Evolutionary conservation across 176 grass and related monocot genomes (phyloP).

Genomic region (Avena sativa): DNA sequence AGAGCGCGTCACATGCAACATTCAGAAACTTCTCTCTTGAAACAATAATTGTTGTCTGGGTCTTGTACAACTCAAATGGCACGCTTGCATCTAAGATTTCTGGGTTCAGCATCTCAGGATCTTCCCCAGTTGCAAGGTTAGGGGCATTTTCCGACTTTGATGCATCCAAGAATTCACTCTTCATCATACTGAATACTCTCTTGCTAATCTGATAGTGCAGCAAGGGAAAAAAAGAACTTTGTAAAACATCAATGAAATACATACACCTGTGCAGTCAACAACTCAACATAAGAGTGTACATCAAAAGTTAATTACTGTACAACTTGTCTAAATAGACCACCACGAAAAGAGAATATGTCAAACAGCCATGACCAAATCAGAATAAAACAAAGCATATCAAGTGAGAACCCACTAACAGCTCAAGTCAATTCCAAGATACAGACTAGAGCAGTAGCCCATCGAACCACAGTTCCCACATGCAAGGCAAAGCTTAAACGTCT

Average conservation of each 20-base stretch:
- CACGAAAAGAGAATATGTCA: slow-evolving; percentile 19
- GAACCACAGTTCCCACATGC: slow-evolving; percentile 21
- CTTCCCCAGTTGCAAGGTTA: slow-evolving; percentile 30
- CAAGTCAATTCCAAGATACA: slow-evolving; percentile 43
- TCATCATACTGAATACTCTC: slow-evolving; percentile 86
- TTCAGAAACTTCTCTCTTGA: slow-evolving; percentile 71
- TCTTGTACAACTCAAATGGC: slow-evolving; percentile 95
- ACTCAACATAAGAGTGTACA: slow-evolving; percentile 14
- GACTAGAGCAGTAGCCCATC: slow-evolving; percentile 16
- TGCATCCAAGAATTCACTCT: slow-evolving; percentile 56
- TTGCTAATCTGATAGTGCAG: slow-evolving; percentile 81
- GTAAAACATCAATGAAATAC: slow-evolving; percentile 16
- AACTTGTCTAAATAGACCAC: slow-evolving; percentile 7
- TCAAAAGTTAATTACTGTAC: slow-evolving; percentile 36
- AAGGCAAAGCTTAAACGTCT: slow-evolving; percentile 7
- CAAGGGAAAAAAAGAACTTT: background rate
- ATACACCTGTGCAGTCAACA: background rate
- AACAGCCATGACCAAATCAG: slow-evolving; percentile 39
- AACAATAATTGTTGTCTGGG: slow-evolving; percentile 72
- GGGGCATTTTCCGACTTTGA: slow-evolving; percentile 47
- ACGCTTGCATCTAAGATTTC: slow-evolving; percentile 49
- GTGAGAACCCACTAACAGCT: slow-evolving; percentile 20
- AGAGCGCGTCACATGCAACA: slow-evolving; percentile 79
- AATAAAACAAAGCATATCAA: slow-evolving; percentile 10
- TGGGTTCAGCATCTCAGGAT: slow-evolving; percentile 22